Evolutionary conservation across 192 early-diverging fungal species (phyloP).

Genomic region (Entomortierella beljakovae): DNA sequence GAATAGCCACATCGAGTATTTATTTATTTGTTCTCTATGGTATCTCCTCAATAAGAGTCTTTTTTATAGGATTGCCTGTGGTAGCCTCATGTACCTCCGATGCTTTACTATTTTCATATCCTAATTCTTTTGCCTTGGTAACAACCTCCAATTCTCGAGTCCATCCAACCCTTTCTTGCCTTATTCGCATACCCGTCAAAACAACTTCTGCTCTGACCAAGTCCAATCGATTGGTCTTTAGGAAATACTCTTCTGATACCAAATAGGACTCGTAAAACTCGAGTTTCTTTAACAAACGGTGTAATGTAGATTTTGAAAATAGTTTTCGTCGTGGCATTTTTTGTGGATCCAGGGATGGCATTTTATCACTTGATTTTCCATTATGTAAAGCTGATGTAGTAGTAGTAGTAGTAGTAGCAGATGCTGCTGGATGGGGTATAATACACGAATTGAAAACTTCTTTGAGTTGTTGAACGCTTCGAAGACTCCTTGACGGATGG

Average conservation of each 20-base stretch:
- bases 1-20: too few species aligned
- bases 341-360: neutral
- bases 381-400: neutral
- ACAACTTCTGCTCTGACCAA: slow-evolving; percentile 37
- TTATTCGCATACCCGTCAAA: slow-evolving; percentile 19
- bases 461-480: slow-evolving; percentile 22
- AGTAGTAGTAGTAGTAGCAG: too few species aligned
- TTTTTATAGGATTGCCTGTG: too few species aligned
- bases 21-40: too few species aligned
- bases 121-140: neutral
- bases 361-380: neutral
- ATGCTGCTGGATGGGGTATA: too few species aligned
- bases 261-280: slow-evolving; percentile 51
- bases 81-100: too few species aligned
- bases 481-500: slow-evolving; percentile 19
- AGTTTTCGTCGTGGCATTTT: neutral
- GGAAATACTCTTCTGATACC: slow-evolving; percentile 16
- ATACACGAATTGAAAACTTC: slow-evolving; percentile 4
- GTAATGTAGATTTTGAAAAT: slow-evolving; percentile 22
- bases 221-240: slow-evolving; percentile 27
- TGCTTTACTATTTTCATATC: too few species aligned
- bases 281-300: slow-evolving; percentile 35
- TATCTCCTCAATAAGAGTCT: too few species aligned
- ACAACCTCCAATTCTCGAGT: slow-evolving; percentile 20
- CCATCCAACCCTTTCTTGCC: slow-evolving; percentile 42